Conservation (phyloP, 2,329 filamentous ascomycete genomes). For the Cadophora sp. region DNA sequence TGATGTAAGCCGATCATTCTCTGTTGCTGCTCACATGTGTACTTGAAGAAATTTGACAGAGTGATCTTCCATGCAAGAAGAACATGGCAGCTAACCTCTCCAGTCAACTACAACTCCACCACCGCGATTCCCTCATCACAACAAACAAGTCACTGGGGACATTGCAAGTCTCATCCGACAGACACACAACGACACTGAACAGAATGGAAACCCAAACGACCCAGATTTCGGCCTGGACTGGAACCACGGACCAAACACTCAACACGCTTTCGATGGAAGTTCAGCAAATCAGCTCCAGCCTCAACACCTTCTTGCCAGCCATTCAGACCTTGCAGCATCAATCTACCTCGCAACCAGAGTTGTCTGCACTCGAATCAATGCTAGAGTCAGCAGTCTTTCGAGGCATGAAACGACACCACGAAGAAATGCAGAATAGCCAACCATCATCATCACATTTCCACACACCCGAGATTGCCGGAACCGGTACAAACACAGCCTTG, state of each 20-base stretch:
- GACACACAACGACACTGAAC: neutral
- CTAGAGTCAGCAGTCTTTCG: neutral
- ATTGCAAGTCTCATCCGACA: neutral
- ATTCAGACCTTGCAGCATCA: neutral
- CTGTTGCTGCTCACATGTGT: neutral
- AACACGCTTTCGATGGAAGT: neutral
- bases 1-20: neutral
- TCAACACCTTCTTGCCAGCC: neutral
- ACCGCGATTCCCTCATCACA: neutral
- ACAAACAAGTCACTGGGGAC: neutral
- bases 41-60: neutral
- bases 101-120: neutral
- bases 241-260: neutral
- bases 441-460: neutral
- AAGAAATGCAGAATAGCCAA: neutral
- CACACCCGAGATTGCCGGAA: no score
- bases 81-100: neutral
- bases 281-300: neutral
- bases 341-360: neutral
- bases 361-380: constrained; percentile 9
- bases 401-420: neutral
- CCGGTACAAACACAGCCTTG: neutral
- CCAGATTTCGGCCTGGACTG: neutral
- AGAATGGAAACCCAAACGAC: neutral
- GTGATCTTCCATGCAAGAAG: neutral